A percentile compares a stretch with the other conserved stretches of the same genome.
Evolutionary conservation across 106 monocot species (phyloP).

Genomic region (Dendrobium catenatum): DNA sequence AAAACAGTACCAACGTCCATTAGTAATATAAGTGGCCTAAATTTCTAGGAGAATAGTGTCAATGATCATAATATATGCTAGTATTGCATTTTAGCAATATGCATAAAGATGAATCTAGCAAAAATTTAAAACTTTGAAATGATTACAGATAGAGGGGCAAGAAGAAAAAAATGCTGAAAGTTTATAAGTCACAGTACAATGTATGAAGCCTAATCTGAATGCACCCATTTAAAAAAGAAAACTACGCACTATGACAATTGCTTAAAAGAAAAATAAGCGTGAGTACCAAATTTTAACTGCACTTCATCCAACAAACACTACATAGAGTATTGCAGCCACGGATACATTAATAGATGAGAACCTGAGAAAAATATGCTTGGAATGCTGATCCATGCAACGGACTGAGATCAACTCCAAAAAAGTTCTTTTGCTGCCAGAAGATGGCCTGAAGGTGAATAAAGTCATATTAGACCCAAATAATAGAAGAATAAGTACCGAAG

Average conservation of each 20-base stretch:
- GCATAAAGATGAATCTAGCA: too few species aligned
- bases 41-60: too few species aligned
- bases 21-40: too few species aligned
- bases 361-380: constrained; percentile 92
- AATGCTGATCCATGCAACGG: constrained; percentile 73
- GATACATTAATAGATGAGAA: constrained; percentile 2
- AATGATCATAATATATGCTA: too few species aligned
- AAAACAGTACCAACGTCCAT: too few species aligned
- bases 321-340: not conserved
- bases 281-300: not conserved
- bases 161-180: not conserved
- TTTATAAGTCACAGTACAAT: not conserved
- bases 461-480: not conserved
- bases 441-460: constrained; percentile 43
- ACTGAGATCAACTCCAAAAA: constrained; percentile 86
- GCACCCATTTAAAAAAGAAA: not conserved
- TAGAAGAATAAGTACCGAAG: not conserved
- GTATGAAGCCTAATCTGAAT: not conserved
- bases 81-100: too few species aligned
- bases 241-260: not conserved
- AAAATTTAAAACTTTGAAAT: too few species aligned
- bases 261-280: not conserved
- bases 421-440: constrained; percentile 94
- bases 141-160: too few species aligned
- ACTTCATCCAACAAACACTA: not conserved